phyloP scores from a whole-genome alignment of 2,329 filamentous ascomycete species.

The Spiromastix sp. region DNA sequence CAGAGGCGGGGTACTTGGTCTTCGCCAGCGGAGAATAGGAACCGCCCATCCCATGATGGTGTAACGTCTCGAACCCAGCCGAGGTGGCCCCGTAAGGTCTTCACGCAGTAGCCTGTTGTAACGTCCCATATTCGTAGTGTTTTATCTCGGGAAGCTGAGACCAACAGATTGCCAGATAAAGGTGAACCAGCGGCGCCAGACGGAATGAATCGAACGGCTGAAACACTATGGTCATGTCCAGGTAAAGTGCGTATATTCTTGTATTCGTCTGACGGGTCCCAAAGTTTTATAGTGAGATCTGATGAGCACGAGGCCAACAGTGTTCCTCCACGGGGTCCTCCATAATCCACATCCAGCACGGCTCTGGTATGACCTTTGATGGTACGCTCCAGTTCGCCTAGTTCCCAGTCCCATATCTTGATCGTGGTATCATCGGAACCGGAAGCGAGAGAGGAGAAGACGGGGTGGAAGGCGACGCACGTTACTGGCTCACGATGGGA shows the following conservation, averaged over 20 bases:
- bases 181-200: slow-evolving; percentile 69
- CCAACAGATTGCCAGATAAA: slow-evolving; percentile 72
- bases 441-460: slow-evolving; percentile 82
- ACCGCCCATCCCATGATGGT: slow-evolving; percentile 73
- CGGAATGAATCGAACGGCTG: slow-evolving; percentile 77
- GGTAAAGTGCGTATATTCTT: slow-evolving; percentile 88
- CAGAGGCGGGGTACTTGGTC: slow-evolving; percentile 75
- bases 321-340: slow-evolving; percentile 68
- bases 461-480: slow-evolving; percentile 82
- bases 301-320: slow-evolving; percentile 76
- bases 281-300: slow-evolving; percentile 88
- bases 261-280: slow-evolving; percentile 87
- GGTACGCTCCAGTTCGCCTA: slow-evolving; percentile 80
- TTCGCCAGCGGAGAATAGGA: slow-evolving; percentile 70
- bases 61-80: slow-evolving; percentile 88
- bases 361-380: slow-evolving; percentile 87
- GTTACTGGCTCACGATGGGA: slow-evolving; percentile 74
- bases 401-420: slow-evolving; percentile 96
- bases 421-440: slow-evolving; percentile 89
- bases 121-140: slow-evolving; percentile 86
- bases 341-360: slow-evolving; percentile 82
- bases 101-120: slow-evolving; percentile 83
- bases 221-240: slow-evolving; percentile 88
- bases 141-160: slow-evolving; percentile 76
- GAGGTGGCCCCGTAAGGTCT: slow-evolving; percentile 74